These are phyloP conservation scores for Tieghemostelium lacteum DNA, from an alignment of 78 protist genomes.

Conservation along the genomic window DNA sequence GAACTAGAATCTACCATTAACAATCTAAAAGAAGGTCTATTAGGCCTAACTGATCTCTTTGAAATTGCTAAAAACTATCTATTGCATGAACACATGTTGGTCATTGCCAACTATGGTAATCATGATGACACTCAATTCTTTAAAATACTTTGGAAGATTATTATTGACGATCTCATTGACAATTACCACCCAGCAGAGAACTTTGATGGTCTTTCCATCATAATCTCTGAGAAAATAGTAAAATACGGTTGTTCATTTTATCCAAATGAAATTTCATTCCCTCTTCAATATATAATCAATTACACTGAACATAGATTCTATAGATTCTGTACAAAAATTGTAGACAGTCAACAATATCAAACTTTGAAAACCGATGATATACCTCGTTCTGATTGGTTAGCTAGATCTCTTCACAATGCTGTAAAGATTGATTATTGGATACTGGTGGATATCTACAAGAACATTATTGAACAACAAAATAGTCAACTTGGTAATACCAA, in stretches of 20 bases:
- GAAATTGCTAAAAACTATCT: slow-evolving; percentile 45
- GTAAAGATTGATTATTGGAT: slow-evolving; percentile 50
- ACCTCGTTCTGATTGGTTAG: slow-evolving; percentile 6
- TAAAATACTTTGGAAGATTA: slow-evolving; percentile 55
- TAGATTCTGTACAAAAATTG: no score
- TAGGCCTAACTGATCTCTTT: slow-evolving; percentile 32
- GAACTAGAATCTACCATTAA: slow-evolving; percentile 1
- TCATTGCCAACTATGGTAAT: slow-evolving; percentile 44
- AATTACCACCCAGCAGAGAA: neutral
- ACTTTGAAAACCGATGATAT: neutral
- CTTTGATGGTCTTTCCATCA: neutral
- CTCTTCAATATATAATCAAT: slow-evolving; percentile 17
- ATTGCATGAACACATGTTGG: slow-evolving; percentile 56
- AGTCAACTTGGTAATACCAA: neutral
- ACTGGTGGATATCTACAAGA: slow-evolving; percentile 19
- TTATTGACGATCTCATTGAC: slow-evolving; percentile 13
- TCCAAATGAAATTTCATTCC: slow-evolving; percentile 66
- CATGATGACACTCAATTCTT: slow-evolving; percentile 54
- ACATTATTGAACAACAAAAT: slow-evolving; percentile 15
- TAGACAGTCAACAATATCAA: neutral
- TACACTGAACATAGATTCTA: no score
- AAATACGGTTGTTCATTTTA: slow-evolving; percentile 43
- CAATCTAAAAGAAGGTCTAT: slow-evolving; percentile 1
- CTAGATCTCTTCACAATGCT: slow-evolving; percentile 7
- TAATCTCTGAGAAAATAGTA: slow-evolving; percentile 9